Evolutionary conservation across 305 asterid genomes (phyloP).

Genomic region (Withania somnifera): DNA sequence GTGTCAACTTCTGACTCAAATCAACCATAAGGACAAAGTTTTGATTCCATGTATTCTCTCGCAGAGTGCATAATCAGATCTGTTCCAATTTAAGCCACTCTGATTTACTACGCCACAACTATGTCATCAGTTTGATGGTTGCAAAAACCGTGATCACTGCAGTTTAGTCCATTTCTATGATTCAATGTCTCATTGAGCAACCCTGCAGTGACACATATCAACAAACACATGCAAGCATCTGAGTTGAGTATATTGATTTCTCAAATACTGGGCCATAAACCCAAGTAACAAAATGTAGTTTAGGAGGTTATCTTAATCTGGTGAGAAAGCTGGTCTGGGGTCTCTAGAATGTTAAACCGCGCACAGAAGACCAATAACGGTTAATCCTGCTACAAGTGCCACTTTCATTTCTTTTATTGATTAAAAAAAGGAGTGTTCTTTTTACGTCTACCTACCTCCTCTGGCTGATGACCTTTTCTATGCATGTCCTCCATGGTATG

Average conservation of each 20-base stretch:
- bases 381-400: background rate
- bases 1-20: background rate
- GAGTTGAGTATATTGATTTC: background rate
- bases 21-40: background rate
- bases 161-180: background rate
- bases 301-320: background rate
- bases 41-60: background rate
- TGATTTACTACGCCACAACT: background rate
- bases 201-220: background rate
- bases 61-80: background rate
- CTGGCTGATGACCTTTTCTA: conserved; percentile 68
- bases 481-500: conserved; percentile 91
- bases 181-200: background rate
- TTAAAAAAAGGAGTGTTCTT: background rate
- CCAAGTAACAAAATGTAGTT: background rate
- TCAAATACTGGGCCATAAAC: background rate
- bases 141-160: background rate
- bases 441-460: conserved; percentile 44
- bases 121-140: background rate
- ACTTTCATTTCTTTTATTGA: background rate
- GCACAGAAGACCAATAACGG: background rate
- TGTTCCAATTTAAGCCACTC: background rate
- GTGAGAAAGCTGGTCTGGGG: background rate
- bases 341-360: background rate
- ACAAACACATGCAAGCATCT: background rate